These are phyloP conservation scores for Magnolia kwangsiensis DNA, from an alignment of 164 flowering plant species.

Conservation along the genomic window DNA sequence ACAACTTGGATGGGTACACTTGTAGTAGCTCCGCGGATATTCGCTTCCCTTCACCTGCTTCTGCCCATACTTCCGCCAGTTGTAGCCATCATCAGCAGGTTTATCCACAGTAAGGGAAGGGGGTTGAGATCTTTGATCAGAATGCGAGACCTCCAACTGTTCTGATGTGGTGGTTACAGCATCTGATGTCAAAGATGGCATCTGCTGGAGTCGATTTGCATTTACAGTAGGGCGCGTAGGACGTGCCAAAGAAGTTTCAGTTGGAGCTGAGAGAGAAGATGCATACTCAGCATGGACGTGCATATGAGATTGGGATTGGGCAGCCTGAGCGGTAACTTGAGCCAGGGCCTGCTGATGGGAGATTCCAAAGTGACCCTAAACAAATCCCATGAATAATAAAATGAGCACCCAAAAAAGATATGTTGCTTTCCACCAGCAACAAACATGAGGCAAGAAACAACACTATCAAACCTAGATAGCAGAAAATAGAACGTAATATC, in stretches of 20 bases:
- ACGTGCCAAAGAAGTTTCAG: slow-evolving; percentile 24
- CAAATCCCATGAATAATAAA: background rate
- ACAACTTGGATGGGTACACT: slow-evolving; percentile 72
- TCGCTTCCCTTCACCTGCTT: slow-evolving; percentile 94
- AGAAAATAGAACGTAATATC: background rate
- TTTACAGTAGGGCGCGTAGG: slow-evolving; percentile 23
- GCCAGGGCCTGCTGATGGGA: slow-evolving; percentile 95
- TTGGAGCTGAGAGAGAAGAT: slow-evolving; percentile 25
- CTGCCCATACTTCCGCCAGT: slow-evolving; percentile 98
- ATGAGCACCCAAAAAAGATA: background rate
- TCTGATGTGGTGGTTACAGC: slow-evolving; percentile 23
- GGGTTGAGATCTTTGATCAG: slow-evolving; percentile 48
- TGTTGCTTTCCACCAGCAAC: background rate
- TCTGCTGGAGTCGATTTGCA: slow-evolving; percentile 33
- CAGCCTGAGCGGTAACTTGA: slow-evolving; percentile 92
- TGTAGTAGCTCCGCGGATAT: slow-evolving; percentile 89
- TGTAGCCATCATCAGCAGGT: slow-evolving; percentile 78
- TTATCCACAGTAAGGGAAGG: slow-evolving; percentile 44
- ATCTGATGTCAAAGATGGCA: slow-evolving; percentile 31
- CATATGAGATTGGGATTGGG: slow-evolving; percentile 51
- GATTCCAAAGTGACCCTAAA: slow-evolving; percentile 81
- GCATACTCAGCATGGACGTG: slow-evolving; percentile 44
- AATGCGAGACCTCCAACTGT: slow-evolving; percentile 37
- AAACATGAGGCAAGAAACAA: background rate
- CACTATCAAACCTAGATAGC: background rate